Base-by-base conservation (phyloP, 306 rosid genomes). In the Prunus kanzakura region DNA sequence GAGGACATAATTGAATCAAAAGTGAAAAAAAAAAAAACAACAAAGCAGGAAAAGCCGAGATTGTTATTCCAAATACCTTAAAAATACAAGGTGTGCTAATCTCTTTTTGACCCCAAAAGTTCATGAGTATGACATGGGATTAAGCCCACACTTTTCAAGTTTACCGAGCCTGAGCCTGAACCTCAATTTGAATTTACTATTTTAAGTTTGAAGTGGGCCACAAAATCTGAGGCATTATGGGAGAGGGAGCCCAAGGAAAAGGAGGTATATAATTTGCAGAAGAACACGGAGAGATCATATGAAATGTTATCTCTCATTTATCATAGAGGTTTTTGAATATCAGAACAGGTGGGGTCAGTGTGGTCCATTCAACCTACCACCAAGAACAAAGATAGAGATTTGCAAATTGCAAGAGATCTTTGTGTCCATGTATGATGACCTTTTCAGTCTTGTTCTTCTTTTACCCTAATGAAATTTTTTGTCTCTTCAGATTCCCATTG, bases 351-450 rank as follows among this genome's bases (percentile, higher is more conserved):
- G 3, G 76, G 81, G 52, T 62, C 71, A 50, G 32, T 69, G 11
- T 56, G 77, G 77, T 61, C 67, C 70, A 60, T 46, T 69, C 61
- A 72, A 43, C 76, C 84, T 3, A 82, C 80, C 64, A 18, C 54
- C 15, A 57, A 45, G 46, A 55, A 14, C 65, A 66, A 23, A 19
- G 52, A 60, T 41, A 57, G 25, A 46, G 47, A 57, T 58, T n/a
- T 71, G 52, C 56, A 12, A 14, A 38, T n/a, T 71, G 52, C 23
- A 19, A 14, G 51, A 71, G 60, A 79, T 72, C 77, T 27, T 27
- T 60, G 30, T 47, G 58, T 60, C 46, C 77, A 45, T 45, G n/a
- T 22, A 60, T 73, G 46, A 73, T 45, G 57, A 45, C 57, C 29
- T 16, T 27, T 64, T 60, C 32, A 68, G 25, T 10, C 65, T 49